Percentiles rank a stretch among this genome's conserved stretches.
phyloP scores from a whole-genome alignment of 129 eudicot genomes.

The Lactuca sativa region DNA sequence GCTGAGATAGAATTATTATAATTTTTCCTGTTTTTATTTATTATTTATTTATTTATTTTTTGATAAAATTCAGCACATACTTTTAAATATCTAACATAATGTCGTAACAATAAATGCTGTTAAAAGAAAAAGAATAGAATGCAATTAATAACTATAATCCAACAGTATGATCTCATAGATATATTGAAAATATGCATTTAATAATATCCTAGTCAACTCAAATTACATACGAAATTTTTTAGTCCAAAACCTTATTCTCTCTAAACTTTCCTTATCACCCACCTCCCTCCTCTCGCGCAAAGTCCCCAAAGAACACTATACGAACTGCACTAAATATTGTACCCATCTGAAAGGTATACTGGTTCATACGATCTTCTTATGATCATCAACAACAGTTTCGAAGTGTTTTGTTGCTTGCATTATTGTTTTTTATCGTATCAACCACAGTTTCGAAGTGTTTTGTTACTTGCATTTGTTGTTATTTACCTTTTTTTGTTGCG shows the following conservation, averaged over 20 bases:
- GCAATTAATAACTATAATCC: too few species aligned
- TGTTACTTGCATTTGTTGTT: background rate
- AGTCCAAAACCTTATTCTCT: background rate
- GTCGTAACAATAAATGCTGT: background rate
- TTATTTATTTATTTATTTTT: too few species aligned
- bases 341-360: background rate
- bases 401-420: too few species aligned
- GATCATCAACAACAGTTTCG: background rate
- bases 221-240: too few species aligned
- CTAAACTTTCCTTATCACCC: background rate
- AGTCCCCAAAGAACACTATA: too few species aligned
- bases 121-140: background rate
- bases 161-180: background rate
- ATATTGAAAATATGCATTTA: too few species aligned
- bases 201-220: background rate
- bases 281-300: background rate
- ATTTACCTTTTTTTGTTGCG: background rate
- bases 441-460: too few species aligned
- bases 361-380: background rate
- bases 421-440: background rate
- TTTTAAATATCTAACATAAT: background rate
- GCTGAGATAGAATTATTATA: background rate
- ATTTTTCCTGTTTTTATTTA: too few species aligned
- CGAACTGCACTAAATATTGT: too few species aligned
- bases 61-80: too few species aligned